Conservation (phyloP, 805 yeast species). For the Hanseniaspora lindneri region DNA sequence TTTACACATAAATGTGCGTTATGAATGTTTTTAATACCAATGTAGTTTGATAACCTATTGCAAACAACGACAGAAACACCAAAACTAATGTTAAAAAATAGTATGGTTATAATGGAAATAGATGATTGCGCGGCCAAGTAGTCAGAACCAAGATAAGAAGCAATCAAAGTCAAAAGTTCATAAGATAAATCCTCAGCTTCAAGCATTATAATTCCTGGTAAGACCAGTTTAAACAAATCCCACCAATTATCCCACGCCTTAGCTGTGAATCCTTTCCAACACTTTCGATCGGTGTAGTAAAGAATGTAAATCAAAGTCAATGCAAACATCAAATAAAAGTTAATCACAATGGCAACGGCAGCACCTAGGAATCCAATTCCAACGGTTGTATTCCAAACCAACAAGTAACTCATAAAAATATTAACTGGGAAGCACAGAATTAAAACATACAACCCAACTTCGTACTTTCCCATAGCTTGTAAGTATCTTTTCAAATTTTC, state of each 20-base stretch:
- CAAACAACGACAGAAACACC: constrained; percentile 61
- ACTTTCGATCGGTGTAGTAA: constrained; percentile 50
- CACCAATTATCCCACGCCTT: constrained; percentile 46
- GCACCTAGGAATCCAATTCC: constrained; percentile 78
- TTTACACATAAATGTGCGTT: constrained; percentile 37
- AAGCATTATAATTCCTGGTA: constrained; percentile 69
- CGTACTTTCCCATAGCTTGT: constrained; percentile 79
- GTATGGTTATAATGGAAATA: constrained; percentile 50
- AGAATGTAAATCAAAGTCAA: constrained; percentile 44
- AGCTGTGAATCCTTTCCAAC: constrained; percentile 54
- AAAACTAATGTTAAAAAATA: constrained; percentile 63
- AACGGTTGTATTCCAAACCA: constrained; percentile 57
- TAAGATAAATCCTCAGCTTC: constrained; percentile 68
- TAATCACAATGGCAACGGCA: constrained; percentile 60
- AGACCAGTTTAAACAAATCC: constrained; percentile 46
- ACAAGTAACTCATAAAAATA: constrained; percentile 49
- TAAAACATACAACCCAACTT: constrained; percentile 67
- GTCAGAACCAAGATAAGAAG: constrained; percentile 58
- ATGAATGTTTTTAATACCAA: constrained; percentile 45
- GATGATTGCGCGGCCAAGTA: constrained; percentile 67
- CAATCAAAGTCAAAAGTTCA: constrained; percentile 56
- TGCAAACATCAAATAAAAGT: constrained; percentile 60
- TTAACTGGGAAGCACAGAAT: constrained; percentile 59
- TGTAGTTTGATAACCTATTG: constrained; percentile 60
- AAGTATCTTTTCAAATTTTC: constrained; percentile 72